Evolutionary conservation across 2,329 filamentous ascomycete genomes (phyloP).

Genomic region (Fonsecaea multimorphosa): DNA sequence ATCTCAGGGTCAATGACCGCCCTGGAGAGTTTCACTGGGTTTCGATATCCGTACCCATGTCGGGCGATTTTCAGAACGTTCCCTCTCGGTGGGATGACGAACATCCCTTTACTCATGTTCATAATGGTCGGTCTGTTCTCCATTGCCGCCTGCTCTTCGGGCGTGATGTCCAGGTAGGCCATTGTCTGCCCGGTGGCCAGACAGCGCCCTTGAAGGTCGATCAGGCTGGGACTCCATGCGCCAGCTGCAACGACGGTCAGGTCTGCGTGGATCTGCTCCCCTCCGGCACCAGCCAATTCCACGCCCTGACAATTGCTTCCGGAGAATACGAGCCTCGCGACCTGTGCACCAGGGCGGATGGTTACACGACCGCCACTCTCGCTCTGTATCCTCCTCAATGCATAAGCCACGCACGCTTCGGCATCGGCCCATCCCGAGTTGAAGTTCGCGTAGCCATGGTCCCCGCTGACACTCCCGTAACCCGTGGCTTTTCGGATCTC

Average conservation of each 20-base stretch:
- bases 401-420: slow-evolving; percentile 49
- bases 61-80: slow-evolving; percentile 69
- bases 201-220: slow-evolving; percentile 77
- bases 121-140: slow-evolving; percentile 68
- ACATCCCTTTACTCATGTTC: slow-evolving; percentile 58
- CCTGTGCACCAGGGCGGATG: slow-evolving; percentile 46
- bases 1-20: slow-evolving; percentile 20
- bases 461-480: slow-evolving; percentile 34
- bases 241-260: slow-evolving; percentile 74
- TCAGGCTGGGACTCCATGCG: slow-evolving; percentile 79
- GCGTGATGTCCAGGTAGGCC: slow-evolving; percentile 75
- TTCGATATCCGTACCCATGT: slow-evolving; percentile 69
- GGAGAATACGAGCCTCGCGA: slow-evolving; percentile 45
- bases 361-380: slow-evolving; percentile 42
- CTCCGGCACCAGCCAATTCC: slow-evolving; percentile 28
- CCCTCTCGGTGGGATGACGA: slow-evolving; percentile 61
- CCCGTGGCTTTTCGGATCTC: slow-evolving; percentile 34
- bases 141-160: slow-evolving; percentile 71
- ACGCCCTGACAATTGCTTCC: slow-evolving; percentile 32
- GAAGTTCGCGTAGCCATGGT: slow-evolving; percentile 54
- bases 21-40: slow-evolving; percentile 27
- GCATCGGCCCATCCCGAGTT: slow-evolving; percentile 56
- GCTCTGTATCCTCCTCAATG: slow-evolving; percentile 46
- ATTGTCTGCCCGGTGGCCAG: slow-evolving; percentile 83
- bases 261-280: slow-evolving; percentile 34